Evolutionary conservation across 768 basidiomycete genomes (phyloP).

Genomic region (Sarcodon aspratus): DNA sequence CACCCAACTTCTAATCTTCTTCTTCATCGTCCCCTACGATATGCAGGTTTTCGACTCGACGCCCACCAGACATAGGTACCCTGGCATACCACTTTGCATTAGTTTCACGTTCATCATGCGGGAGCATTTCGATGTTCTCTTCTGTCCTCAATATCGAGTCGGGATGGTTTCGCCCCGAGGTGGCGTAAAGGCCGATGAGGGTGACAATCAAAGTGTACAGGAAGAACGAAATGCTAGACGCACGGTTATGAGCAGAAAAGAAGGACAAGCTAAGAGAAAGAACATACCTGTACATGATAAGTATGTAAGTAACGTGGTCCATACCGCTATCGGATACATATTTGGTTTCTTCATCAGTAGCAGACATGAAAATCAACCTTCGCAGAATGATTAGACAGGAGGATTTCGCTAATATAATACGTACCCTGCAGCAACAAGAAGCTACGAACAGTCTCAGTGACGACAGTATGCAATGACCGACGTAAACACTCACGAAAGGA

Average conservation of each 20-base stretch:
- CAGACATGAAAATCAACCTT: slow-evolving; percentile 83
- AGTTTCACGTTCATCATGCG: slow-evolving; percentile 15
- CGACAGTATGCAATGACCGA: neutral
- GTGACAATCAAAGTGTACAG: slow-evolving; percentile 64
- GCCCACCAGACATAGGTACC: slow-evolving; percentile 32
- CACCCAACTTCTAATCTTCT: neutral
- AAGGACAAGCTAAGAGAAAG: neutral
- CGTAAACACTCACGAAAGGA: slow-evolving; percentile 58
- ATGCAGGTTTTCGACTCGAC: slow-evolving; percentile 20
- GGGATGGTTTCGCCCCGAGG: slow-evolving; percentile 45
- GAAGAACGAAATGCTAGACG: slow-evolving; percentile 56
- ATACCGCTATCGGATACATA: slow-evolving; percentile 61
- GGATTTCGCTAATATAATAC: slow-evolving; percentile 3
- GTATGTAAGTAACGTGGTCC: slow-evolving; percentile 86
- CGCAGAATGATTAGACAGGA: neutral
- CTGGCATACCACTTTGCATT: slow-evolving; percentile 52
- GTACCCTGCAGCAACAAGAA: slow-evolving; percentile 67
- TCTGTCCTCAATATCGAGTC: slow-evolving; percentile 10
- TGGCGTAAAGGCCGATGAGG: slow-evolving; percentile 59
- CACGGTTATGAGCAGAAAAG: slow-evolving; percentile 1
- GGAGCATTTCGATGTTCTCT: slow-evolving; percentile 30
- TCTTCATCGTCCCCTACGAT: slow-evolving; percentile 42
- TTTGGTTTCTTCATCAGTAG: slow-evolving; percentile 81
- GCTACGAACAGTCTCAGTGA: slow-evolving; percentile 22
- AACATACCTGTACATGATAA: slow-evolving; percentile 68